Evolutionary conservation across 2,329 filamentous ascomycete species (phyloP).

Genomic region (Penicillium expansum): DNA sequence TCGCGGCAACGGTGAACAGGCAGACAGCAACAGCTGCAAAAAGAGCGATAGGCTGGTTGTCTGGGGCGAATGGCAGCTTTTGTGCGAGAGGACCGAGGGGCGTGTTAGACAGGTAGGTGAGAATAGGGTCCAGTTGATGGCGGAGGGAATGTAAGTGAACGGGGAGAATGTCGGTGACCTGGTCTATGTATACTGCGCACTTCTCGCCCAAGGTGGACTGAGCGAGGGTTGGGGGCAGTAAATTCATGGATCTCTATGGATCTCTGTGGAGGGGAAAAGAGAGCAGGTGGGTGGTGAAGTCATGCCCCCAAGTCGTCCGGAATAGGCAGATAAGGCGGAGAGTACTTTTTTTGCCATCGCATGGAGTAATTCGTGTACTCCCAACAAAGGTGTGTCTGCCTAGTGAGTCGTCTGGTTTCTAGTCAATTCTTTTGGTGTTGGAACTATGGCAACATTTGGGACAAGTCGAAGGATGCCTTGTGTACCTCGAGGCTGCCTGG

Average conservation of each 20-base stretch:
- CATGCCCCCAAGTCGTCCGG: slow-evolving; percentile 12
- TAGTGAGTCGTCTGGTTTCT: background rate
- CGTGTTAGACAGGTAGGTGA: slow-evolving; percentile 24
- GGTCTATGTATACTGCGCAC: slow-evolving; percentile 40
- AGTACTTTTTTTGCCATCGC: slow-evolving; percentile 25
- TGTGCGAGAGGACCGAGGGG: slow-evolving; percentile 24
- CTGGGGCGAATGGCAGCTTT: slow-evolving; percentile 21
- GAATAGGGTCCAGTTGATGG: slow-evolving; percentile 29
- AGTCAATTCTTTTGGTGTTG: background rate
- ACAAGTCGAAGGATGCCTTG: background rate
- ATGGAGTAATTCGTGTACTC: slow-evolving; percentile 1
- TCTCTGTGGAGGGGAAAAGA: slow-evolving; percentile 17
- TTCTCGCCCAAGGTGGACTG: slow-evolving; percentile 42
- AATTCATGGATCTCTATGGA: slow-evolving; percentile 42
- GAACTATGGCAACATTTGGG: background rate
- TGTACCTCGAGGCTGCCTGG: slow-evolving; percentile 1
- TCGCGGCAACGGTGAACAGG: slow-evolving; percentile 31
- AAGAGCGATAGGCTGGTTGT: slow-evolving; percentile 24
- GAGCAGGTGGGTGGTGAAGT: slow-evolving; percentile 16
- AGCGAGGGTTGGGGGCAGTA: slow-evolving; percentile 37
- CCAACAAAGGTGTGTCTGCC: background rate
- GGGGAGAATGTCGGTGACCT: slow-evolving; percentile 33
- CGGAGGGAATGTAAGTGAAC: slow-evolving; percentile 33
- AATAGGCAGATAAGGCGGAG: slow-evolving; percentile 28
- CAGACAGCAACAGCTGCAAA: slow-evolving; percentile 29